Evolutionary conservation across 1,284 basidiomycete genomes (phyloP).

Genomic region (Cutaneotrichosporon spelunceum): DNA sequence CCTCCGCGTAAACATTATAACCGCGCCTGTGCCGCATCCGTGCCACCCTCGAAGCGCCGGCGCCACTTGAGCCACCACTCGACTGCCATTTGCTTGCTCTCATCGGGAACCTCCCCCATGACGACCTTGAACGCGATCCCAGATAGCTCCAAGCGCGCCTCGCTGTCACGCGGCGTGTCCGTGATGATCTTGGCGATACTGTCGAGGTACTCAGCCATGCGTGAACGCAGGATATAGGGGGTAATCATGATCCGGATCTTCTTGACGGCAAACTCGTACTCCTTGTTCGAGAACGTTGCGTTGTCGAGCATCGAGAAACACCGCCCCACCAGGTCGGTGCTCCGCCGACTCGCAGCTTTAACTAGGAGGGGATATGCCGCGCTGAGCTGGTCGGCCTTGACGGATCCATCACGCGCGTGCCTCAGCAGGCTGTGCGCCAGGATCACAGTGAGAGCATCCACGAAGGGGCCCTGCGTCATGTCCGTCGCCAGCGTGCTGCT

Average conservation of each 20-base stretch:
- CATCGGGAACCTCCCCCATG: slow-evolving; percentile 35
- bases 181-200: slow-evolving; percentile 25
- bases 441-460: slow-evolving; percentile 27
- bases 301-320: slow-evolving; percentile 14
- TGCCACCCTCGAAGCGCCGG: slow-evolving; percentile 16
- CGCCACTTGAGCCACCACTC: slow-evolving; percentile 41
- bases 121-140: slow-evolving; percentile 33
- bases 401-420: slow-evolving; percentile 23
- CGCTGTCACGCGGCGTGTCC: slow-evolving; percentile 14
- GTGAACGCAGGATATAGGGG: slow-evolving; percentile 19
- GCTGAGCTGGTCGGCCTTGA: slow-evolving; percentile 34
- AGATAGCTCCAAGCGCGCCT: slow-evolving; percentile 29
- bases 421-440: slow-evolving; percentile 30
- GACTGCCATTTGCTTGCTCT: slow-evolving; percentile 30
- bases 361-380: slow-evolving; percentile 31
- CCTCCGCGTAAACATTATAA: slow-evolving; percentile 3
- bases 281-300: slow-evolving; percentile 13
- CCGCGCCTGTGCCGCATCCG: slow-evolving; percentile 9
- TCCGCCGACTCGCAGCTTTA: slow-evolving; percentile 23
- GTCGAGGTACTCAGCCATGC: slow-evolving; percentile 31
- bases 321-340: slow-evolving; percentile 14
- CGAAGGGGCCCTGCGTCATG: slow-evolving; percentile 25
- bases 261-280: slow-evolving; percentile 17
- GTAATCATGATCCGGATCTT: slow-evolving; percentile 25
- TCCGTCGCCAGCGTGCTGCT: slow-evolving; percentile 14